These are phyloP conservation scores for Podospora pseudopauciseta DNA, from an alignment of 495 filamentous ascomycete genomes.

Conservation along the genomic window DNA sequence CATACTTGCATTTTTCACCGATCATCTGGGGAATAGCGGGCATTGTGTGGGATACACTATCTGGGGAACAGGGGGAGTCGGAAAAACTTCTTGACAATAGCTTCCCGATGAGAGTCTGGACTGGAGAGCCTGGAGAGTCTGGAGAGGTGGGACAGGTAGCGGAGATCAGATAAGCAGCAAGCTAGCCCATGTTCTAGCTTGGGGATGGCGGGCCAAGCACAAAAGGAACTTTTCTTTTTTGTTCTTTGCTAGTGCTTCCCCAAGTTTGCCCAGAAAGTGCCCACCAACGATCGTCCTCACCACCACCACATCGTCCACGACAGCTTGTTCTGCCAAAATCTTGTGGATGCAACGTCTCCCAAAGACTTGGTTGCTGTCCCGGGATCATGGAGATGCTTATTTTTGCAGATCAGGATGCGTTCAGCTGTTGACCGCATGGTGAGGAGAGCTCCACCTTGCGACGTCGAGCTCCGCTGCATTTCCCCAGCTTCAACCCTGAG, in stretches of 20 bases:
- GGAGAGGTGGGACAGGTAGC: neutral
- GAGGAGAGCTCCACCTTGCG: neutral
- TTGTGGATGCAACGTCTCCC: neutral
- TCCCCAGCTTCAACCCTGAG: neutral
- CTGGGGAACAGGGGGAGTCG: no score
- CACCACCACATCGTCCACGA: no score
- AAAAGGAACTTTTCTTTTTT: neutral
- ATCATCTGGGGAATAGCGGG: neutral
- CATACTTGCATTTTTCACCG: neutral
- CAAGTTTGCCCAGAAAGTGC: neutral
- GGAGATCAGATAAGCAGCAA: neutral
- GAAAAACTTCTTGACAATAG: neutral
- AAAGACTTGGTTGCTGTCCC: neutral
- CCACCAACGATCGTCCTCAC: neutral
- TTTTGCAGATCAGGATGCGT: neutral
- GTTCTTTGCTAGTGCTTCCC: neutral
- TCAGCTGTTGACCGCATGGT: neutral
- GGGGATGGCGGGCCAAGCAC: neutral
- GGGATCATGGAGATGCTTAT: neutral
- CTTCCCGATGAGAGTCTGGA: neutral
- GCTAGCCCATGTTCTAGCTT: neutral
- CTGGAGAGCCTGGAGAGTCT: no score
- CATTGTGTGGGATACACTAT: neutral
- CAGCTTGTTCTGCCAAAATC: no score
- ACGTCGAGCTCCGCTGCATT: neutral